Evolutionary conservation across 2,329 filamentous ascomycete species (phyloP), one percentile per base, ranked within the genome.

Genomic region (Curvularia sp.): DNA sequence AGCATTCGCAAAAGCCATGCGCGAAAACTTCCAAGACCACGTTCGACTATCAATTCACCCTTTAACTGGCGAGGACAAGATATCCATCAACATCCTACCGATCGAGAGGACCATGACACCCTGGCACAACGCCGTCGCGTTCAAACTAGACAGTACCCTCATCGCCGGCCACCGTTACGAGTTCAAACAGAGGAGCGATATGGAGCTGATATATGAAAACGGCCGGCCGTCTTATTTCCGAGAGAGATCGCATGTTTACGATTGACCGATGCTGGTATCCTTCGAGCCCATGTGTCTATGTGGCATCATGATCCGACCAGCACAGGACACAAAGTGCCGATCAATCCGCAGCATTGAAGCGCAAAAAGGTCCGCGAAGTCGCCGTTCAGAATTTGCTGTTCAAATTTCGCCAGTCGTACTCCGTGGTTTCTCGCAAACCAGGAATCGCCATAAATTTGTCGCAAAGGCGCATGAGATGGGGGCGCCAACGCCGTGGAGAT

Each of bases 401-500:
- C n/a, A n/a, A n/a, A 82, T 82, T 63, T 86, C 84, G 0, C 84
- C 84, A 0, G 73, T 87, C 2, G 64, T 86, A 2, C 70, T 86
- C 1, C 80, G 85, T 1, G 83, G 80, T 0, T 86, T 87, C 43
- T 64, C 77, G 3, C 77, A 81, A 41, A 83, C 79, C 3, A 79
- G 77, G 0, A 72, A 82, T n/a, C 74, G 81, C 5, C 79, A 82
- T 0, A 49, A 76, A 0, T 85, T 83, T 43, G 69, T 83, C 9
- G 71, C 77, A 2, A 83, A 83, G 53, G 78, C 80, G 0, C 62
- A 78, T 7, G 79, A 84, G 10, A 75, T 86, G 3, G 84, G 84
- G 23, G 74, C 68, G 1, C 80, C 83, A 0, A 67, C 80, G 6
- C 79, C 81, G 0, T 86, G 83, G 84, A 84, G 81, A 55, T 86